Evolutionary conservation across 2,329 filamentous ascomycete species (phyloP), one percentile per base, ranked within the genome.

Genomic region (Coniella lustricola): DNA sequence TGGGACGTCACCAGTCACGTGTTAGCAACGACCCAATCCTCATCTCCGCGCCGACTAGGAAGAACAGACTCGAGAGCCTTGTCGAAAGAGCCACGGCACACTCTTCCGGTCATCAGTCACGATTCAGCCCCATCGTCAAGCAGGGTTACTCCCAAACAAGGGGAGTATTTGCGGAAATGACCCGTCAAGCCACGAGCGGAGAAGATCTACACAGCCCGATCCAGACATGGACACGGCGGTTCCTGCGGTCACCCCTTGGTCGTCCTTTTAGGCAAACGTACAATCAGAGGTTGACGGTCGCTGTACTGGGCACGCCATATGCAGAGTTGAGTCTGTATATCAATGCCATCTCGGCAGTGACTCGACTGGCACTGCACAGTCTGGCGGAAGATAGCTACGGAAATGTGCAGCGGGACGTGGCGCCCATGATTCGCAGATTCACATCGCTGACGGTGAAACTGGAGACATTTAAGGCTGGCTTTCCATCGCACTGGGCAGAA

Each of bases 311-410:
- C 29, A 71, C 76, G 0, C 90, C 90, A 0, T 82, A 85, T 59
- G 85, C 84, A 3, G 82, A 86, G 60, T 70, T 81, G 1, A 79
- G 78, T 25, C 69, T 85, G 14, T 84, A 89, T 56, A 67, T 85
- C 44, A 82, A 91, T 61, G 85, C 87, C 1, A 74, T 83, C n/a
- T 80, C 82, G 51, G 78, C 84, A 0, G 68, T 93, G 34, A 81
- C 79, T 12, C 74, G 77, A 43, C 73, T 97, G 22, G 78, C 87
- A 0, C 76, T 88, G 3, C 77, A 78, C 53, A 91, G 86, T 64
- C 67, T 96, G 46, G 71, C 72, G 3, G 90, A 97, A 64, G 91
- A 97, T 62, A 76, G 77, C 40, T 93, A 82, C 60, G 91, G 91
- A 13, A 86, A 87, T 57, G 91, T 94, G n/a, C 85, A 94, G 56